Conservation (phyloP, 768 basidiomycete genomes). For the Suillus subaureus region DNA sequence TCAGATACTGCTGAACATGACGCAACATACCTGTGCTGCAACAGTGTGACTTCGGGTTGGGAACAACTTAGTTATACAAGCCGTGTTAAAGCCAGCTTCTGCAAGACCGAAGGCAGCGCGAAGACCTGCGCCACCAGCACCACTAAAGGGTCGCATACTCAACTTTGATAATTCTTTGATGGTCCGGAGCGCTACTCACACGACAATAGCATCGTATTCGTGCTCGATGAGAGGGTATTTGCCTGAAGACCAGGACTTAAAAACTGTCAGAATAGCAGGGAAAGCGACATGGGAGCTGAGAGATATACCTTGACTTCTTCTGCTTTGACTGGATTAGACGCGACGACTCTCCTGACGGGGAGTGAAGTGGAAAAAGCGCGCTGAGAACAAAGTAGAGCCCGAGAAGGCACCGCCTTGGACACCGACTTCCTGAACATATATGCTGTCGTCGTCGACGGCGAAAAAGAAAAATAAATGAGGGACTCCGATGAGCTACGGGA, state of each 20-base stretch:
- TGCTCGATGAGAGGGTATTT: slow-evolving; percentile 98
- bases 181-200: slow-evolving; percentile 60
- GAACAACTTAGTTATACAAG: slow-evolving; percentile 98
- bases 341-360: slow-evolving; percentile 59
- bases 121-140: slow-evolving; percentile 97
- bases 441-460: slow-evolving; percentile 24
- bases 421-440: slow-evolving; percentile 70
- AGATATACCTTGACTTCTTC: slow-evolving; percentile 73
- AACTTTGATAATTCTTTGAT: slow-evolving; percentile 13
- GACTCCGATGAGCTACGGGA: slow-evolving; percentile 21
- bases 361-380: slow-evolving; percentile 71
- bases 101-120: slow-evolving; percentile 98
- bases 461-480: slow-evolving; percentile 2
- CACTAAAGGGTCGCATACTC: slow-evolving; percentile 49
- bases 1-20: background rate
- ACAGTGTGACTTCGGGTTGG: slow-evolving; percentile 99
- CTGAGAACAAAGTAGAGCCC: slow-evolving; percentile 48
- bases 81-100: slow-evolving; percentile 97
- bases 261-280: slow-evolving; percentile 14
- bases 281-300: slow-evolving; percentile 17
- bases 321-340: slow-evolving; percentile 76
- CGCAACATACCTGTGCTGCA: slow-evolving; percentile 79
- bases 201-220: slow-evolving; percentile 98
- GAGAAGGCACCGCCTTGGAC: slow-evolving; percentile 34
- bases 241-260: slow-evolving; percentile 74